Percentiles rank a stretch among this genome's conserved stretches.
Conservation (phyloP, 106 monocot species). For the Platanthera guangdongensis region DNA sequence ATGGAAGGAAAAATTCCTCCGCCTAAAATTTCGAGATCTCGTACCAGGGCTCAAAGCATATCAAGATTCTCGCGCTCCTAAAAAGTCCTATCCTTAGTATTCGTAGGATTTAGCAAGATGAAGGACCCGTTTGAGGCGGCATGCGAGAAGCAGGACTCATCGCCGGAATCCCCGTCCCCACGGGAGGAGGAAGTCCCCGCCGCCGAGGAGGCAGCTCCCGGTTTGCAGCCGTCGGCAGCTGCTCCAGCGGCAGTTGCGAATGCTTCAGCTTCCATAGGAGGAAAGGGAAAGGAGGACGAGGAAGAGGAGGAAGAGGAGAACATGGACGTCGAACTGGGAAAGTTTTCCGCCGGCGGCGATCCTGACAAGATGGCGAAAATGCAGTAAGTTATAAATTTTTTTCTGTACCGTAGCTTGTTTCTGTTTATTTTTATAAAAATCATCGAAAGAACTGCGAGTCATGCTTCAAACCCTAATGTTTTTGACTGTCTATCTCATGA, state of each 20-base stretch:
- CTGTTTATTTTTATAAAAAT: no score
- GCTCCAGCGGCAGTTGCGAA: constrained; percentile 6
- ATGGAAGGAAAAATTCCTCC: no score
- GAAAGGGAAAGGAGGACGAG: constrained; percentile 53
- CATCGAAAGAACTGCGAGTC: no score
- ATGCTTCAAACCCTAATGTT: no score
- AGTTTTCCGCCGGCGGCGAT: constrained; percentile 45
- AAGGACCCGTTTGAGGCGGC: constrained; percentile 94
- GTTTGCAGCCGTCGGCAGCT: constrained; percentile 6
- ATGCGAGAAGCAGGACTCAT: constrained; percentile 69
- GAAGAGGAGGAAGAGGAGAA: constrained; percentile 87
- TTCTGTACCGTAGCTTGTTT: neutral
- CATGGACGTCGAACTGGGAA: constrained; percentile 79
- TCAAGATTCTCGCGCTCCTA: no score
- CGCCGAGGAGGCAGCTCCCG: constrained; percentile 24
- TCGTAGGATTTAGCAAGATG: constrained; percentile 19
- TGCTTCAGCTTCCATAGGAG: constrained; percentile 13
- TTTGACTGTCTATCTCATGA: no score
- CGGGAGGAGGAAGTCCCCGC: constrained; percentile 35
- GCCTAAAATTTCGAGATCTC: no score
- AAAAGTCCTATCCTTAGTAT: neutral
- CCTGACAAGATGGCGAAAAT: constrained; percentile 84
- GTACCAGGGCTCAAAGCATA: no score
- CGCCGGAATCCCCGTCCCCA: constrained; percentile 52
- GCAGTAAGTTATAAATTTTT: constrained; percentile 42